These are phyloP conservation scores for Micromonas pusilla DNA, from an alignment of 139 green algal genomes.

Conservation along the genomic window DNA sequence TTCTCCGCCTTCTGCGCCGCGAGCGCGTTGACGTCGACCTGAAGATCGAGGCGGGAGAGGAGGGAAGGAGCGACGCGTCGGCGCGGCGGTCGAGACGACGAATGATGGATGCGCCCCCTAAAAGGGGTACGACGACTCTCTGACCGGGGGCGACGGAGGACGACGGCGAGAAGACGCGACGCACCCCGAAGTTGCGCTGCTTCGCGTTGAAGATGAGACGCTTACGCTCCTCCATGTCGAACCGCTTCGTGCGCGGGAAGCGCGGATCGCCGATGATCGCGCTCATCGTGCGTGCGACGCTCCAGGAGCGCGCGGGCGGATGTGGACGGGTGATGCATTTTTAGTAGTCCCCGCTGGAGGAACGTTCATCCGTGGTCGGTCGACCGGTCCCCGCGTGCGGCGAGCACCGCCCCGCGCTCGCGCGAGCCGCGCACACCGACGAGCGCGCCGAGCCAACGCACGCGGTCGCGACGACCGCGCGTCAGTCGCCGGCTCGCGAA, in stretches of 20 bases:
- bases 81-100: too few species aligned
- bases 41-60: not conserved
- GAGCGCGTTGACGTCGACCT: constrained; percentile 9
- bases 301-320: too few species aligned
- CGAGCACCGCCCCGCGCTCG: too few species aligned
- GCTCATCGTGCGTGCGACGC: not conserved
- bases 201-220: constrained; percentile 62
- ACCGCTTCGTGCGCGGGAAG: not conserved
- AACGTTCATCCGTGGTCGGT: too few species aligned
- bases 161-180: constrained; percentile 13
- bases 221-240: constrained; percentile 50
- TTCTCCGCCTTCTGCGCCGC: constrained; percentile 7
- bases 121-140: not conserved
- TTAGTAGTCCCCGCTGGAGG: too few species aligned
- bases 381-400: too few species aligned
- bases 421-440: too few species aligned
- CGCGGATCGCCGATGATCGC: not conserved
- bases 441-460: too few species aligned
- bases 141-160: not conserved
- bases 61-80: not conserved
- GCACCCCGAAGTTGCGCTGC: constrained; percentile 55
- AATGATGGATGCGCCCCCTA: too few species aligned
- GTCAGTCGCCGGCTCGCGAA: too few species aligned
- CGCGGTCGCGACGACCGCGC: too few species aligned
- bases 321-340: too few species aligned